Percentiles rank a stretch among this genome's conserved stretches.
phyloP scores from a whole-genome alignment of 805 yeast genomes.

The Candida michaelii region DNA sequence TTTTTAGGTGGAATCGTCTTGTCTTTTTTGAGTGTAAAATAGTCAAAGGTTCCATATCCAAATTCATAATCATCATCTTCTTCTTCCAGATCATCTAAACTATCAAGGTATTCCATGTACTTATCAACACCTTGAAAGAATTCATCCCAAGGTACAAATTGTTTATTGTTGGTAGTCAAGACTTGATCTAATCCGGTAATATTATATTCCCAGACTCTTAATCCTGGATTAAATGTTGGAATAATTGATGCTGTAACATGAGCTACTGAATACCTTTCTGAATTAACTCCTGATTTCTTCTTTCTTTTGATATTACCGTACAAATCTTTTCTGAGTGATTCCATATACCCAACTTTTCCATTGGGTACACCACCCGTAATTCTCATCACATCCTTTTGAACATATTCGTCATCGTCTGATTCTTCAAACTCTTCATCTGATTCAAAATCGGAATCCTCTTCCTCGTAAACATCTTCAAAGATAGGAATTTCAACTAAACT shows the following conservation, averaged over 20 bases:
- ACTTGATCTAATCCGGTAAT: conserved; percentile 49
- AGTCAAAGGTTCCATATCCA: conserved; percentile 7
- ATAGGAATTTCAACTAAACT: conserved; percentile 10
- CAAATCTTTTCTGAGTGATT: conserved; percentile 49
- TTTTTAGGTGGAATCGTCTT: conserved; percentile 60
- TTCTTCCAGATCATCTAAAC: conserved; percentile 24
- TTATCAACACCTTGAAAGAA: conserved; percentile 53
- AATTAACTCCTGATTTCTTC: conserved; percentile 40
- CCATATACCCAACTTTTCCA: conserved; percentile 66
- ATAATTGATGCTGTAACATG: conserved; percentile 73
- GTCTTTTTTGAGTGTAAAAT: conserved; percentile 38
- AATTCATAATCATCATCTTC: conserved; percentile 17
- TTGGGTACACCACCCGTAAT: conserved; percentile 56
- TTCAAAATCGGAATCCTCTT: no score
- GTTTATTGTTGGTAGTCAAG: conserved; percentile 7
- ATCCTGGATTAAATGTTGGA: conserved; percentile 82
- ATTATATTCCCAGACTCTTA: conserved; percentile 86
- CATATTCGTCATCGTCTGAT: conserved; percentile 16
- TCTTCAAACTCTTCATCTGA: conserved; percentile 26
- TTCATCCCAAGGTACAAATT: conserved; percentile 53
- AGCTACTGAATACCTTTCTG: conserved; percentile 66
- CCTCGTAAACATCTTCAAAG: conserved; percentile 1
- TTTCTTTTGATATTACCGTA: conserved; percentile 51
- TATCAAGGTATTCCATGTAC: conserved; percentile 26
- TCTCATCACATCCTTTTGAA: conserved; percentile 14